Evolutionary conservation across 768 basidiomycete species (phyloP), one percentile per base, ranked within the genome.

Genomic region (Suillus sp.): DNA sequence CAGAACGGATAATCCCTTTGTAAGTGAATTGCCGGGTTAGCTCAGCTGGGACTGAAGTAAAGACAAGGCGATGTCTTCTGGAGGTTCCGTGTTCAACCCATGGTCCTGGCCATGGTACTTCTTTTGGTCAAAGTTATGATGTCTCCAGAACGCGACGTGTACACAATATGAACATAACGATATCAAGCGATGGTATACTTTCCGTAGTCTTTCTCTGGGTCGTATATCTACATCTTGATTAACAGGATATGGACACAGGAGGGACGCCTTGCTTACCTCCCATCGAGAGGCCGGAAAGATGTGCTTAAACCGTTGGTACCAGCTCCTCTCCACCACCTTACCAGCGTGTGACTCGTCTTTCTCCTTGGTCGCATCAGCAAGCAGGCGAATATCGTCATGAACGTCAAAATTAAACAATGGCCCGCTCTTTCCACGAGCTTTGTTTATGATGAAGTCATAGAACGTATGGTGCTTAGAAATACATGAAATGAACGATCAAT

Each of bases 341-440:
- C 97, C 97, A 0, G 97, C 97, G 72, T 99, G 97, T 20, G 93
- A 95, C 76, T 99, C 97, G 69, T 99, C 95, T 77, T 99, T 99
- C 78, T 99, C 97, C 68, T 90, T 86, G 1, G 95, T 94, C 2
- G 96, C 97, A 71, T 99, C 97, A 27, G 93, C 90, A 25, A 98
- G 81, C 66, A 99, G 76, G 20, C 97, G 91, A 4, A 99, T 93
- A 73, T 99, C 97, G 72, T 99, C 97, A 74, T 99, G 97, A 7
- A 99, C 97, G 76, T 99, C 97, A 71, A 99, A 99, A 75, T 92
- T 97, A 80, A 99, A 99, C 61, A 99, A 78, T 6, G 97, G 97
- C 0, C 97, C 97, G 0, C 95, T 97, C 77, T 99, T 99, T 32
- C 97, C 97, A 27, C 97, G 88, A 9, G 96, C 95, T 78, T 97